A percentile compares a stretch with the other conserved stretches of the same genome.
Conservation (phyloP, 352 stramenopile genomes). For the Phytopythium oedochilum region DNA sequence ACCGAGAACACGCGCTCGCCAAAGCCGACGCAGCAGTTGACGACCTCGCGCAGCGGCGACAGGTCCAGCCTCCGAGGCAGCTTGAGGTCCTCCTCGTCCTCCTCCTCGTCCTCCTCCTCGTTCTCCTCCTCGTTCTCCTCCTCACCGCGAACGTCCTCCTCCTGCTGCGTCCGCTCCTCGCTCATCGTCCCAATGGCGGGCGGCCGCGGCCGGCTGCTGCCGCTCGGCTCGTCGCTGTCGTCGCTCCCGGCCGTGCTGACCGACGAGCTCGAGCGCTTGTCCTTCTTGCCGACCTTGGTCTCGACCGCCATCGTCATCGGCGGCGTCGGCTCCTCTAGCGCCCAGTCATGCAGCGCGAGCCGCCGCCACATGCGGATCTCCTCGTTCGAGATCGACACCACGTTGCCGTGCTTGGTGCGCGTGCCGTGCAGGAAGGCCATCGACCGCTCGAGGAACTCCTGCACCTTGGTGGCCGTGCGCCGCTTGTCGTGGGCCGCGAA, state of each 20-base stretch:
- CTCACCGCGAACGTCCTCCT: conserved; percentile 31
- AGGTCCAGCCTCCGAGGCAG: conserved; percentile 33
- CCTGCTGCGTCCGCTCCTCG: conserved; percentile 21
- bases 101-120: conserved; percentile 28
- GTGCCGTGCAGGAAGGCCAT: conserved; percentile 67
- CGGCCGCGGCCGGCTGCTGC: conserved; percentile 6
- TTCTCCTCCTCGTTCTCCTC: conserved; percentile 26
- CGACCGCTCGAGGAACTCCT: conserved; percentile 74
- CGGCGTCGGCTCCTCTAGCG: conserved; percentile 44
- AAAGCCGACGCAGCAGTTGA: conserved; percentile 62
- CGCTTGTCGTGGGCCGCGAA: conserved; percentile 68
- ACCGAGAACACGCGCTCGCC: conserved; percentile 45
- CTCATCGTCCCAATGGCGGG: conserved; percentile 21
- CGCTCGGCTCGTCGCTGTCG: conserved; percentile 37
- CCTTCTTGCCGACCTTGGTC: conserved; percentile 28
- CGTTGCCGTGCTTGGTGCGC: conserved; percentile 56
- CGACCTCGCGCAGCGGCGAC: conserved; percentile 42
- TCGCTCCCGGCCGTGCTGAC: conserved; percentile 45
- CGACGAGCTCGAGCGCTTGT: conserved; percentile 42
- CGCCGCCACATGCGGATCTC: conserved; percentile 81
- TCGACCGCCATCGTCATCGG: conserved; percentile 21
- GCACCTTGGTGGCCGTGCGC: conserved; percentile 61
- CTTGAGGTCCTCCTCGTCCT: conserved; percentile 31
- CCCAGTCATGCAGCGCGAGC: conserved; percentile 63
- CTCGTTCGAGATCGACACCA: conserved; percentile 75